Base-by-base conservation (phyloP, 805 yeast species). In the Pichia gijzeniarum region DNA sequence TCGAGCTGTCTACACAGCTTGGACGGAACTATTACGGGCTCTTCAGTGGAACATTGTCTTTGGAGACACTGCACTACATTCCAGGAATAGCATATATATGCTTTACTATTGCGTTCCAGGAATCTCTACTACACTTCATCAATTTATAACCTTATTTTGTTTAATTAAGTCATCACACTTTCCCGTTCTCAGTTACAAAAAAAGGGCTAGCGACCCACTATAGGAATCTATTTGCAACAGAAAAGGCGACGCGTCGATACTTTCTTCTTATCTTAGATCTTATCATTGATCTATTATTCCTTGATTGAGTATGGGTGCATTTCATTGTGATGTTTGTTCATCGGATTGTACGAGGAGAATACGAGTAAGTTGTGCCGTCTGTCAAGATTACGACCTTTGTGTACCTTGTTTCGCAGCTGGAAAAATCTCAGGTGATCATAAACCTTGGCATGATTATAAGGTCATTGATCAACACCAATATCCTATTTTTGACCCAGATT, bases 341-440 rank as follows among this genome's bases (percentile, higher is more conserved):
- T 75, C 95, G 1, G 99, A 93, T 63, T 86, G 97, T 61, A 90
- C 98, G 1, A 82, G 90, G 58, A 70, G 97, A 53, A 93, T 93
- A 39, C 74, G 98, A 50, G 82, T 93, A 40, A 74, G 85, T 42
- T 93, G 99, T 71, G 98, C 97, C 0, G 82, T 80, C 30, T 95
- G 99, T 65, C 71, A 79, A 3, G 98, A 91, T 63, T 93, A 91
- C 58, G 99, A 93, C 62, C 69, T 93, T n/a, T 93, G 99, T 71
- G 98, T 95, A 5, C 96, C 95, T 2, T 93, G 99, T 63, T 93
- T 93, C 67, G 82, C 96, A 2, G 76, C 80, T 46, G 99, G 99
- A 13, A 69, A 76, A 14, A 68, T 77, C 19, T 77, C 93, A 3
- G 95, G 88, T 3, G 81, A 78, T 50, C 99, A 93, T 68, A 82